Percentiles rank a stretch among this genome's conserved stretches.
phyloP scores from a whole-genome alignment of 2,329 filamentous ascomycete species.

The Alternaria rosae region DNA sequence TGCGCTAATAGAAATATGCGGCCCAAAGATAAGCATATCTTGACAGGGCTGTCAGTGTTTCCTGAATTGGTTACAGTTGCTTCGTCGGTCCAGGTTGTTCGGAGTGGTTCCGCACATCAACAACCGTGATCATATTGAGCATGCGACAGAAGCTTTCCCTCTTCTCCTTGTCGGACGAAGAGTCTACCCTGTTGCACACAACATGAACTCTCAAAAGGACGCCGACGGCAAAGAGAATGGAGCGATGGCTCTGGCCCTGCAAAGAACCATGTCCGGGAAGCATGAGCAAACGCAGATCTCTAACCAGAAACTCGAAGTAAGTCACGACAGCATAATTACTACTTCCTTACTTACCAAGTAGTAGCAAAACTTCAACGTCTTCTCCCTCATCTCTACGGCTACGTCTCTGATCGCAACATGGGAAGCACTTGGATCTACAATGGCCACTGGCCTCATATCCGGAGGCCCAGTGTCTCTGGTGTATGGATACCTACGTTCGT shows the following conservation, averaged over 20 bases:
- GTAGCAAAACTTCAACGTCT: constrained; percentile 3
- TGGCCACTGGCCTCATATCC: constrained; percentile 10
- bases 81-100: neutral
- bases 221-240: neutral
- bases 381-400: constrained; percentile 8
- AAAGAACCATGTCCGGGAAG: neutral
- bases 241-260: neutral
- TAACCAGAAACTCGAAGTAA: neutral
- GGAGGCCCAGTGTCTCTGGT: constrained; percentile 13
- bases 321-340: neutral
- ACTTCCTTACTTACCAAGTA: neutral
- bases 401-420: constrained; percentile 14
- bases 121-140: neutral
- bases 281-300: neutral
- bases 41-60: neutral
- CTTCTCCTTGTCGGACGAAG: neutral
- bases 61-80: neutral
- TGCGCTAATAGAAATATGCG: neutral
- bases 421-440: constrained; percentile 12
- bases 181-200: neutral
- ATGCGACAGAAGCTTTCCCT: neutral
- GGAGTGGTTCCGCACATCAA: neutral
- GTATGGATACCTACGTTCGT: constrained; percentile 12
- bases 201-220: neutral
- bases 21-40: neutral